phyloP scores from a whole-genome alignment of 176 grass and related monocot species.

The Saccharum spontaneum region DNA sequence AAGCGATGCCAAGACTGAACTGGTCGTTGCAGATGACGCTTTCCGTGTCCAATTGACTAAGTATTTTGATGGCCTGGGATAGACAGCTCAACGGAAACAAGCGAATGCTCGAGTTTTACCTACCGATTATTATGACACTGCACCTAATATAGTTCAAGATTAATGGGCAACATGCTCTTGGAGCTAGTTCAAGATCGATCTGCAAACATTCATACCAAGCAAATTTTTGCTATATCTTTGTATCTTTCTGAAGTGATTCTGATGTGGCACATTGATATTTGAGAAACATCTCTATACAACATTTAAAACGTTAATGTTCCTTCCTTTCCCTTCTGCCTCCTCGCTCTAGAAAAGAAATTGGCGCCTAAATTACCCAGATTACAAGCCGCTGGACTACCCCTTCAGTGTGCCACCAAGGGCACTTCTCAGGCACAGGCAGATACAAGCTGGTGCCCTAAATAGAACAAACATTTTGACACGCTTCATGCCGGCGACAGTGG shows the following conservation, averaged over 20 bases:
- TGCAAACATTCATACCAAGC: background rate
- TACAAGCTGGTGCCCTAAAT: slow-evolving; percentile 35
- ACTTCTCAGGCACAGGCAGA: slow-evolving; percentile 21
- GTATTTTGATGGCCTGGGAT: background rate
- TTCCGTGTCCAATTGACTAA: background rate
- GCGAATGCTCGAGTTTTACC: slow-evolving; percentile 8
- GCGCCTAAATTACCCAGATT: slow-evolving; percentile 40
- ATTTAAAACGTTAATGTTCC: slow-evolving; percentile 38
- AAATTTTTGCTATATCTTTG: background rate
- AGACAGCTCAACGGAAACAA: slow-evolving; percentile 11
- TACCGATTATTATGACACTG: background rate
- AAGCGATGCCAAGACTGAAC: background rate
- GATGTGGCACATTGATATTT: slow-evolving; percentile 42
- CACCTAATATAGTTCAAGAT: background rate
- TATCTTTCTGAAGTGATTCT: slow-evolving; percentile 28
- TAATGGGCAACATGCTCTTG: background rate
- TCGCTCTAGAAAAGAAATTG: slow-evolving; percentile 54
- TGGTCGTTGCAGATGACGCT: background rate
- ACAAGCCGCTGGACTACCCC: slow-evolving; percentile 42
- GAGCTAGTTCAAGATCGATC: background rate
- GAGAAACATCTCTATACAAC: slow-evolving; percentile 56
- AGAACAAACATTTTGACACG: background rate
- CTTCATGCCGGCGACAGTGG: background rate
- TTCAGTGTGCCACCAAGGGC: slow-evolving; percentile 27
- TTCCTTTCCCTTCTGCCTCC: slow-evolving; percentile 54